A percentile compares a stretch with the other conserved stretches of the same genome.
Conservation (phyloP, 345 rosid species). For the Mangifera indica region DNA sequence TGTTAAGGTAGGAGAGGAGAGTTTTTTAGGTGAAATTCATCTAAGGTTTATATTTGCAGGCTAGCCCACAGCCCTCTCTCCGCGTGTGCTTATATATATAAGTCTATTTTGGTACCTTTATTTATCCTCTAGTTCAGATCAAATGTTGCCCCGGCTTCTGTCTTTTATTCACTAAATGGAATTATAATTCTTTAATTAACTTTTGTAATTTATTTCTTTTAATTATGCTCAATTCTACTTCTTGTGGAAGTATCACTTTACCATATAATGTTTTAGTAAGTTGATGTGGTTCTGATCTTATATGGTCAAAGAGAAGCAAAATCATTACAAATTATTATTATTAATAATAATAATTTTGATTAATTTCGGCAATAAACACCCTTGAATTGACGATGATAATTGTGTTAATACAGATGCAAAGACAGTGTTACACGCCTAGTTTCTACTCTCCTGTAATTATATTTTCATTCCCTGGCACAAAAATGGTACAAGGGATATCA, state of each 20-base stretch:
- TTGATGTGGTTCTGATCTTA: not conserved
- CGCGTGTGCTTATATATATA: not conserved
- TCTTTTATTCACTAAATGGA: not conserved
- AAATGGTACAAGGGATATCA: slow-evolving; percentile 58
- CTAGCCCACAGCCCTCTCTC: no score
- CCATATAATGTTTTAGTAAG: not conserved
- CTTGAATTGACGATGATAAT: not conserved
- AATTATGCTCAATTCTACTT: no score
- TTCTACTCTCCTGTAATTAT: slow-evolving; percentile 17
- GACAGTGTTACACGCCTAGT: not conserved
- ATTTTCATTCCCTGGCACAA: slow-evolving; percentile 17
- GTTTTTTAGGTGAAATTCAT: no score
- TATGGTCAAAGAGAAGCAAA: not conserved
- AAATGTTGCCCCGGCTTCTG: no score
- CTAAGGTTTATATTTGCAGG: no score
- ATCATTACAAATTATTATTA: no score
- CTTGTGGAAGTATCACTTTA: no score
- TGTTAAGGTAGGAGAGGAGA: no score
- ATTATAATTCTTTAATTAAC: no score
- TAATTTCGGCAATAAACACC: not conserved
- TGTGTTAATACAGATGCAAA: slow-evolving; percentile 21
- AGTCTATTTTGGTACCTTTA: no score
- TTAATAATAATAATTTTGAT: not conserved
- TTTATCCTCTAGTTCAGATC: no score
- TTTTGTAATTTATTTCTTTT: not conserved